These are phyloP conservation scores for Scytalidium sp. DNA, from an alignment of 2,329 filamentous ascomycete species.

Conservation along the genomic window DNA sequence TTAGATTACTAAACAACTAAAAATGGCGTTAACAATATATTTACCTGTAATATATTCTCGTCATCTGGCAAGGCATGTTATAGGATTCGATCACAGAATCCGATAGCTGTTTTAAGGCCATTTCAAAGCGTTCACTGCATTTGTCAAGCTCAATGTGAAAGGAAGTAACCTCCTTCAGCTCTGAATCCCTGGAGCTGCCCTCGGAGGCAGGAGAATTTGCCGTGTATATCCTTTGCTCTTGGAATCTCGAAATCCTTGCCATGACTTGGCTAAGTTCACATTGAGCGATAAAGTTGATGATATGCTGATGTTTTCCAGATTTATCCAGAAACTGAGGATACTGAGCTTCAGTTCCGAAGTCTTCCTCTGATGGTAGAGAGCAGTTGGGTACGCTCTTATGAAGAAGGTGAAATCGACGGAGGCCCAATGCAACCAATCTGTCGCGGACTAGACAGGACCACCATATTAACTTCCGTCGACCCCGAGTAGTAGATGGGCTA, in stretches of 20 bases:
- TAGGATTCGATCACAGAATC: slow-evolving; percentile 2
- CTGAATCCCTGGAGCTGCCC: not conserved
- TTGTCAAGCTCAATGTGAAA: slow-evolving; percentile 3
- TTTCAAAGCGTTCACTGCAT: slow-evolving; percentile 1
- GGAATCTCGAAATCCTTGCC: slow-evolving; percentile 5
- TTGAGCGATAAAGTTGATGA: slow-evolving; percentile 5
- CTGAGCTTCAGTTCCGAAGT: slow-evolving; percentile 2
- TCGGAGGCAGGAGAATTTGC: not conserved
- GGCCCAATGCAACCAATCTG: slow-evolving; percentile 3
- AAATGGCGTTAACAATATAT: not conserved
- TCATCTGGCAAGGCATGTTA: slow-evolving; percentile 3
- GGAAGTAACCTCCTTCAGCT: slow-evolving; percentile 4
- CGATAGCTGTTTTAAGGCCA: not conserved
- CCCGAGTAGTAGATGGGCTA: not conserved
- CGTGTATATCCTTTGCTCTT: slow-evolving; percentile 1
- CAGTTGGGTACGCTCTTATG: slow-evolving; percentile 1
- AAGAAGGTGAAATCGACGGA: slow-evolving; percentile 3
- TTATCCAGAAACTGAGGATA: slow-evolving; percentile 3
- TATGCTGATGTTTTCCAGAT: not conserved
- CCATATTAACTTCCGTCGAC: slow-evolving; percentile 4
- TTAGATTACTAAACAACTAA: not conserved
- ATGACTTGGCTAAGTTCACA: slow-evolving; percentile 5
- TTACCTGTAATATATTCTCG: slow-evolving; percentile 4
- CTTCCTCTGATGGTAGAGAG: not conserved
- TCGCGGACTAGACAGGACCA: slow-evolving; percentile 5